Base-by-base conservation (phyloP, 2,329 filamentous ascomycete species). In the Phyllosticta citribraziliensis region DNA sequence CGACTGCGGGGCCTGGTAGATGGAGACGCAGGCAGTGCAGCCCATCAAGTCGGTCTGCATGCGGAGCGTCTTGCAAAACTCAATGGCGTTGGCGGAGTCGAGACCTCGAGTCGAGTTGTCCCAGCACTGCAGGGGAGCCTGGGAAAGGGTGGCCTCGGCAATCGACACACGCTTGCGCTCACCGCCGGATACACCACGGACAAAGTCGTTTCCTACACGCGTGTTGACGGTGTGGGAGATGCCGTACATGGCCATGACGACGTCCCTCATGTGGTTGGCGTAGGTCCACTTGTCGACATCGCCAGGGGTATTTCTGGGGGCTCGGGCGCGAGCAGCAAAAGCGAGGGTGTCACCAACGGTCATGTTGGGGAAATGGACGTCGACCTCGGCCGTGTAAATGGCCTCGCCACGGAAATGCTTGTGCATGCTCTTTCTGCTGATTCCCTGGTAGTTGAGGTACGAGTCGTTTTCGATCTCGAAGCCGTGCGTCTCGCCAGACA, bases 341-440 rank as follows among this genome's bases (percentile, higher is more conserved):
- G 84, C 85, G 55, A 93, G 79, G 1, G 89, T 93, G 66, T 92
- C 86, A 33, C 87, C 87, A 56, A 92, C 88, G 2, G 82, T 85
- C 65, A 93, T 73, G 74, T 87, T 83, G 22, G 88, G 87, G 67
- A 91, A 91, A 73, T 91, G 88, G 1, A 87, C 85, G 70, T 94
- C 90, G 27, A 89, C 85, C 70, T 93, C 89, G 61, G 88, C 88
- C 0, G 88, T 91, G 74, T 93, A 94, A 70, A 93, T 91, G 63
- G 88, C 88, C 75, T 94, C 89, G 64, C 90, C 89, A 50, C 88
- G 85, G 74, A 91, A 91, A 58, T 81, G 76, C 2, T 82, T 83
- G 72, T 88, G 84, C 88, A 94, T 92, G 67, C 88, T 83, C 68
- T 87, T 76, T 63, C 88, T 81, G 1, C 83, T 75, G 68, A 89